Base-by-base conservation (phyloP, 2,329 filamentous ascomycete genomes). In the Myriosclerotinia curreyana region DNA sequence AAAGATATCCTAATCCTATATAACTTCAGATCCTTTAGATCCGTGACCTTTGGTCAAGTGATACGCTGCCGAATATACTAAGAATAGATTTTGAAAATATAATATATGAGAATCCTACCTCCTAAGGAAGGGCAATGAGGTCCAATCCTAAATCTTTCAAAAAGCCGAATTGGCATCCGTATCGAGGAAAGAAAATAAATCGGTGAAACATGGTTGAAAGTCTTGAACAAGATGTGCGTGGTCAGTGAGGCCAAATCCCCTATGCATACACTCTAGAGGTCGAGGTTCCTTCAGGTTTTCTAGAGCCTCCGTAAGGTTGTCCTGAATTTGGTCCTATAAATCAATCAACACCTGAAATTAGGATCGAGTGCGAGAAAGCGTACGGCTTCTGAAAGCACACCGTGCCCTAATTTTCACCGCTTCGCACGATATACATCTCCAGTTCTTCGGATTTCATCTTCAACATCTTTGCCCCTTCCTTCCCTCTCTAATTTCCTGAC, bases 401-500 rank as follows among this genome's bases (percentile, higher is more conserved):
- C 12, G 1, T 20, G 17, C 40, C n/a, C 44, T 55, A 42, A 54
- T 25, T 42, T 42, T 42, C 55, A 46, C 28, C 69, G 67, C 62
- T 61, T 69, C 20, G 71, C 66, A 38, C 69, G 55, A 62, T 82
- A 82, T 17, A 82, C 77, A 49, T 81, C 78, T 1, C 81, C 81
- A 1, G 80, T 81, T 67, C 76, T 72, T 48, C 68, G 69, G 58
- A 82, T 80, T 71, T 82, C 81, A 65, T 77, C 77, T 14, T 75
- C 78, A 1, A 70, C 74, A 68, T 82, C 77, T 69, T 77, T 81
- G 0, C 80, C 81, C 36, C 80, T 74, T 0, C 80, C 81, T 67
- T 80, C 72, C 31, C 71, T 76, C 72, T 83, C 81, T 61, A 81
- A 65, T 69, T 79, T 74, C 60, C 81, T 75, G 2, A 82, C 80